Percentiles rank a stretch among this genome's conserved stretches.
These are phyloP conservation scores for Acer negundo DNA, from an alignment of 345 rosid genomes.

Conservation along the genomic window DNA sequence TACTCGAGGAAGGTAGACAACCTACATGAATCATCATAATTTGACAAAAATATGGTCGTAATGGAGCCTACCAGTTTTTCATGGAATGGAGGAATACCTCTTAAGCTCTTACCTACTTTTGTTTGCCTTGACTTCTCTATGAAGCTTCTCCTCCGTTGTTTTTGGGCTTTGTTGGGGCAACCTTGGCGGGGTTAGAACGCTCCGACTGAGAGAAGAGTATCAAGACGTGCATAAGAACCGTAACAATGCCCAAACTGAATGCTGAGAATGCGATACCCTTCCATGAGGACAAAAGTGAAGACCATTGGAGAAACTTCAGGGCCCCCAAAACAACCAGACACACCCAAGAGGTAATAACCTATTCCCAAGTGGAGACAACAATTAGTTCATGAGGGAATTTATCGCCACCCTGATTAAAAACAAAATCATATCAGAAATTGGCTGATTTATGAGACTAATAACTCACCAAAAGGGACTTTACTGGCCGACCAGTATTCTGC, in stretches of 20 bases:
- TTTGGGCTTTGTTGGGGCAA: conserved; percentile 61
- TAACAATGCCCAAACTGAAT: conserved; percentile 54
- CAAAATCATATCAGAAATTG: neutral
- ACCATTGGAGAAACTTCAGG: conserved; percentile 61
- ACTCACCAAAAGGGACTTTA: conserved; percentile 71
- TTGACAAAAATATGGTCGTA: conserved; percentile 5
- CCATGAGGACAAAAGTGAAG: conserved; percentile 78
- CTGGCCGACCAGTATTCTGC: conserved; percentile 69
- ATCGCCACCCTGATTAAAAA: neutral
- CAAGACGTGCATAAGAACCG: conserved; percentile 77
- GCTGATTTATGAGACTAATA: conserved; percentile 1
- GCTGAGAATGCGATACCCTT: conserved; percentile 64
- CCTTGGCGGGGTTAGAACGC: conserved; percentile 80
- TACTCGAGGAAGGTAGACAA: neutral
- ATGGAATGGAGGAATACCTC: too few species aligned
- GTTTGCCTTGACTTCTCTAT: conserved; percentile 36
- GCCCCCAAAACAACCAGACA: conserved; percentile 50
- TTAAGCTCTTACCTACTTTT: conserved; percentile 30
- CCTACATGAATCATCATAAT: conserved; percentile 7
- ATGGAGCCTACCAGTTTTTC: neutral
- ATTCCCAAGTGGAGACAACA: conserved; percentile 10
- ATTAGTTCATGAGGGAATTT: conserved; percentile 12
- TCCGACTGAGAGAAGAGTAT: conserved; percentile 83
- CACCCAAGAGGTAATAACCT: conserved; percentile 77
- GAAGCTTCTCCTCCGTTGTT: conserved; percentile 29